Percentiles rank a stretch among this genome's conserved stretches.
These are phyloP conservation scores for Pleurotus sapidus DNA, from an alignment of 768 basidiomycete species.

Conservation along the genomic window DNA sequence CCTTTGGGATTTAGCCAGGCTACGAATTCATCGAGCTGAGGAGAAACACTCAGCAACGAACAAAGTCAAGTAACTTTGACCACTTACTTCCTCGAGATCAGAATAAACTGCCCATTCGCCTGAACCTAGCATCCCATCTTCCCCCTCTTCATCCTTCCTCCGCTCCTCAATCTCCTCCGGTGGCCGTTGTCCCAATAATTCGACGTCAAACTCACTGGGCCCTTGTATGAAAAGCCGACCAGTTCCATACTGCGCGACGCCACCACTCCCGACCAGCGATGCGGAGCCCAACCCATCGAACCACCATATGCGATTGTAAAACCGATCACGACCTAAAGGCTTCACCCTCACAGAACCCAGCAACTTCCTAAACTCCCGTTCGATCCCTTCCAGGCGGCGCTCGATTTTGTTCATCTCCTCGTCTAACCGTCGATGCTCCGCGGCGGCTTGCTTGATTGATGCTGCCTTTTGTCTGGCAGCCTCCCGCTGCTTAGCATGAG, in stretches of 20 bases:
- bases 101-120: conserved; percentile 93
- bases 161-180: conserved; percentile 57
- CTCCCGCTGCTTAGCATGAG: conserved; percentile 79
- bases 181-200: conserved; percentile 60
- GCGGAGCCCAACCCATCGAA: conserved; percentile 93
- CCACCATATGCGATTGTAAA: conserved; percentile 98
- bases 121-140: conserved; percentile 64
- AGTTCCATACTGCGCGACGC: conserved; percentile 79
- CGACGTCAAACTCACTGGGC: conserved; percentile 77
- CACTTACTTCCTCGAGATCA: conserved; percentile 79
- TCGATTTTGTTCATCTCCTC: conserved; percentile 87
- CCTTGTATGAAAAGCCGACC: conserved; percentile 94
- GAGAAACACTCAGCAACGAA: conserved; percentile 10
- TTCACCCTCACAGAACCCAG: conserved; percentile 83
- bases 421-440: conserved; percentile 80
- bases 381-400: conserved; percentile 79
- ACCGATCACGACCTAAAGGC: conserved; percentile 88
- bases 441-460: conserved; percentile 75
- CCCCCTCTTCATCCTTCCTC: conserved; percentile 77
- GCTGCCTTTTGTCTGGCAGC: conserved; percentile 75
- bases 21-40: conserved; percentile 77
- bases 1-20: conserved; percentile 94
- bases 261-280: conserved; percentile 74
- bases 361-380: conserved; percentile 91
- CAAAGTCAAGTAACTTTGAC: neutral